Evolutionary conservation across 805 yeast genomes (phyloP).

Genomic region (Teunomyces cretensis): DNA sequence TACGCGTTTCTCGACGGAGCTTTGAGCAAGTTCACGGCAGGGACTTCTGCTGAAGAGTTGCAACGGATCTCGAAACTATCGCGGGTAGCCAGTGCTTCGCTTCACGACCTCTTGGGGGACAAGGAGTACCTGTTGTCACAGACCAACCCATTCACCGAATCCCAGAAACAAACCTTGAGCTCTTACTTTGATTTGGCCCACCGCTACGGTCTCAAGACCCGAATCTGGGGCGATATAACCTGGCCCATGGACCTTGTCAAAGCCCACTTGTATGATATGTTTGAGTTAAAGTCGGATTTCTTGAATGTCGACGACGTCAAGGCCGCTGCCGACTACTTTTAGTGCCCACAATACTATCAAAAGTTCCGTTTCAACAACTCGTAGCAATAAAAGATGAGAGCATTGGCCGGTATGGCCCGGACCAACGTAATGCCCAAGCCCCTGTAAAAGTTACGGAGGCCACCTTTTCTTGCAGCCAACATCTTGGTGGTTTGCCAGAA

Average conservation of each 20-base stretch:
- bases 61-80: constrained; percentile 26
- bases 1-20: constrained; percentile 57
- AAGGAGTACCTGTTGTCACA: constrained; percentile 12
- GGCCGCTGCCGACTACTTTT: constrained; percentile 25
- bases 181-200: constrained; percentile 46
- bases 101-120: constrained; percentile 29
- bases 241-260: constrained; percentile 57
- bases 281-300: constrained; percentile 51
- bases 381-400: constrained; percentile 77
- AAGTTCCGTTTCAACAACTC: constrained; percentile 53
- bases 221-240: constrained; percentile 71
- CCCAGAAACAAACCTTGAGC: constrained; percentile 29
- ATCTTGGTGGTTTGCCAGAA: constrained; percentile 1
- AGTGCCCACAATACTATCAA: constrained; percentile 5
- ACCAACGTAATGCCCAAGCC: constrained; percentile 81
- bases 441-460: constrained; percentile 71
- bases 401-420: constrained; percentile 89
- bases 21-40: constrained; percentile 27
- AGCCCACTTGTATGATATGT: constrained; percentile 49
- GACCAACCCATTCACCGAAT: constrained; percentile 28
- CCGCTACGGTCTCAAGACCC: constrained; percentile 47
- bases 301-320: constrained; percentile 63
- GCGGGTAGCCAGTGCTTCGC: constrained; percentile 45
- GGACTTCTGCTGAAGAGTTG: constrained; percentile 22
- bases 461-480: constrained; percentile 41